Conservation (phyloP, 208 protist species). For the Herpetomonas tarakana region DNA sequence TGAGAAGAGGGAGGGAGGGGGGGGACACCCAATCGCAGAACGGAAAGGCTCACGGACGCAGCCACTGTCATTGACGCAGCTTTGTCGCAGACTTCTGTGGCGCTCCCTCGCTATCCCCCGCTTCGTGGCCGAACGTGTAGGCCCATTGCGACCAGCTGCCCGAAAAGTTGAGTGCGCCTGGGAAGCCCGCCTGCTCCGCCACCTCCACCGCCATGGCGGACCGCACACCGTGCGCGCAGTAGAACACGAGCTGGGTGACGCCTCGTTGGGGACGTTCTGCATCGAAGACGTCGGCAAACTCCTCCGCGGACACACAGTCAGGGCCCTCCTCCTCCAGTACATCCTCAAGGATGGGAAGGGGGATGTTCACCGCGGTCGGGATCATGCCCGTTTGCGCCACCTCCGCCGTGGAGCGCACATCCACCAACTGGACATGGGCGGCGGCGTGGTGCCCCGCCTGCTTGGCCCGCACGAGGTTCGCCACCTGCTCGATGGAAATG, state of each 20-base stretch:
- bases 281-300: slow-evolving; percentile 50
- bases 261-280: slow-evolving; percentile 32
- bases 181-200: slow-evolving; percentile 57
- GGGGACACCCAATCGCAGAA: too few relatives aligned
- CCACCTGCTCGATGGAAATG: slow-evolving; percentile 55
- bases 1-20: too few relatives aligned
- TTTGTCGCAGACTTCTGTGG: too few relatives aligned
- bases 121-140: slow-evolving; percentile 11
- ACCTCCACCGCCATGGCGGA: slow-evolving; percentile 64
- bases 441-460: slow-evolving; percentile 14
- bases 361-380: slow-evolving; percentile 65
- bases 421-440: slow-evolving; percentile 43
- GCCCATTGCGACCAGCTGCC: slow-evolving; percentile 72
- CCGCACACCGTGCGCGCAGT: slow-evolving; percentile 68
- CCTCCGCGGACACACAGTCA: slow-evolving; percentile 19
- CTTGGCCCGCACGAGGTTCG: slow-evolving; percentile 57
- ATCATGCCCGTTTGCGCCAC: slow-evolving; percentile 65
- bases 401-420: slow-evolving; percentile 75
- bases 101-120: background rate
- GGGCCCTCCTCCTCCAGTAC: slow-evolving; percentile 17
- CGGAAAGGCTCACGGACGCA: too few relatives aligned
- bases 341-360: slow-evolving; percentile 45
- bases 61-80: too few relatives aligned
- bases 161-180: slow-evolving; percentile 39
- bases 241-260: slow-evolving; percentile 59